Base-by-base conservation (phyloP, 2,329 filamentous ascomycete genomes). In the Clarireedia sp. region DNA sequence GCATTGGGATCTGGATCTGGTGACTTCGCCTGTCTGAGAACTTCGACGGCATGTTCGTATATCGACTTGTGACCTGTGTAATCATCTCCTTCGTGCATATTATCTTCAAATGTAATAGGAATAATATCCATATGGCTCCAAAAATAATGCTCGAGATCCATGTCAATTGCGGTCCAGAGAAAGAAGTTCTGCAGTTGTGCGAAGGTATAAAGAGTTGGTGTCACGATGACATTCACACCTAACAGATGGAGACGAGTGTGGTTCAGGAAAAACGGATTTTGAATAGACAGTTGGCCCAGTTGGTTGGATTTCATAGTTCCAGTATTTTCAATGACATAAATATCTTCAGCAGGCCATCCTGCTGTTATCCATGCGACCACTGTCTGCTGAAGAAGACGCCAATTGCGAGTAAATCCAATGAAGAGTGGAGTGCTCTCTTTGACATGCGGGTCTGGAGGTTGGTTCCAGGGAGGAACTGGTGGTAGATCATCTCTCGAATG, bases 301-400 rank as follows among this genome's bases (percentile, higher is more conserved):
- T 69, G 63, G 36, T 82, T 82, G 47, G 76, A 73, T 54, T 76
- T 68, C 63, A 80, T 76, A n/a, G 74, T 74, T 7, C 79, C 79
- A 4, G 75, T 82, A 67, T 83, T 83, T 63, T 83, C 80, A 24
- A 82, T 67, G 2, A 82, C 74, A 60, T 77, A 77, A 56, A 83
- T 81, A 58, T 81, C 74, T 23, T 71, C 70, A 0, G 77, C 66
- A 0, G 79, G 80, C 79, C 79, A 83, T 38, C 79, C 80, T 1
- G 77, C 76, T 1, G 78, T 76, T 60, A 83, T 75, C 66, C 82
- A 83, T 14, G 72, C 75, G 16, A 80, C 72, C 2, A 82, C 74
- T 3, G 74, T 70, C 66, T 82, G 80, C 14, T 78, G 72, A 1
- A 83, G 70, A 54, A 82, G 69, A 2, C 74, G 73, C 73, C 74